These are phyloP conservation scores for Beauveria rudraprayagi DNA, from an alignment of 2,329 filamentous ascomycete species.

Conservation along the genomic window DNA sequence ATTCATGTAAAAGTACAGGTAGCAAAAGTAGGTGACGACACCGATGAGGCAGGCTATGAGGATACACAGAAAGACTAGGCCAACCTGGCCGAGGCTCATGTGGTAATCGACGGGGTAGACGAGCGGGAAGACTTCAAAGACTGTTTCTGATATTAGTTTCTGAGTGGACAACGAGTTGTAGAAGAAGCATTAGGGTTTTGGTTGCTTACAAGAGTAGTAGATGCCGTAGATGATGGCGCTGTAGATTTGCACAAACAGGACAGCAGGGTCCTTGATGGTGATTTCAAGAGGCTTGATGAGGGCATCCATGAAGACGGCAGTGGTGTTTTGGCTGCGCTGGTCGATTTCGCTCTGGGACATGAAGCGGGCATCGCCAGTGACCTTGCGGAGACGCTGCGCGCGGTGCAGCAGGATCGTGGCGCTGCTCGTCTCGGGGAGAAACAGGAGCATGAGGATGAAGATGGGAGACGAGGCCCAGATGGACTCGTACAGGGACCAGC, in stretches of 20 bases:
- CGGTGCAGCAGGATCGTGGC: conserved; percentile 54
- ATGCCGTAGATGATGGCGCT: conserved; percentile 54
- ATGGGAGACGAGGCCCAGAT: conserved; percentile 53
- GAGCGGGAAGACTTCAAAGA: conserved; percentile 59
- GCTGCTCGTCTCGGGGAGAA: conserved; percentile 56
- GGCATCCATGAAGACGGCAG: conserved; percentile 42
- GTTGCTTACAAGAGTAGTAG: conserved; percentile 44
- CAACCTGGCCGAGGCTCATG: conserved; percentile 50
- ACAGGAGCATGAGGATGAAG: conserved; percentile 52
- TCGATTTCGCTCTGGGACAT: conserved; percentile 58
- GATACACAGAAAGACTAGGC: conserved; percentile 54
- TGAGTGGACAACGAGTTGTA: not conserved
- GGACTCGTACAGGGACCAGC: conserved; percentile 58
- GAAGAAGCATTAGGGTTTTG: not conserved
- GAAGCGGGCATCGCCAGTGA: conserved; percentile 49
- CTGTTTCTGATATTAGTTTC: conserved; percentile 17
- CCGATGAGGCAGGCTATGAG: conserved; percentile 49
- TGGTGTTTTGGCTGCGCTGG: conserved; percentile 43
- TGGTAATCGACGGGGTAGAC: conserved; percentile 52
- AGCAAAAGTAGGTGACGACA: conserved; percentile 39
- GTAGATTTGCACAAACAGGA: conserved; percentile 55
- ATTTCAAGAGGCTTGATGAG: conserved; percentile 55
- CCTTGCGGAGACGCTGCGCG: conserved; percentile 50
- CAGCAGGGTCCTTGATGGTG: conserved; percentile 51
- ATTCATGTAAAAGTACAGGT: conserved; percentile 44